phyloP scores from a whole-genome alignment of 805 yeast species.

The Sugiyamaella marilandica region DNA sequence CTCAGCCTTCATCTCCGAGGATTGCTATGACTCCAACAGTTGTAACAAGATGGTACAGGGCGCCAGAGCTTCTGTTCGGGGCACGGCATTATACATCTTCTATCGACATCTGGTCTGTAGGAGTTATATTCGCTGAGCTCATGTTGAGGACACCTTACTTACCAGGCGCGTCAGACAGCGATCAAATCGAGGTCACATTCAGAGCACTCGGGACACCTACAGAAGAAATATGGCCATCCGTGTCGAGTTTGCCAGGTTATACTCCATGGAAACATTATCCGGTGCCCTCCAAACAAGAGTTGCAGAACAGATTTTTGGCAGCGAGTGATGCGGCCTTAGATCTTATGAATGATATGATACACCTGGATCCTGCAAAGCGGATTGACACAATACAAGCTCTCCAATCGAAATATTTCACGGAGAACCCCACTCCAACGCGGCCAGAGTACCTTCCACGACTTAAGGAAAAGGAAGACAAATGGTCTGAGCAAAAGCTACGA shows the following conservation, averaged over 20 bases:
- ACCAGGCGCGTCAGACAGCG: slow-evolving; percentile 87
- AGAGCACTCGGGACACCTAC: slow-evolving; percentile 96
- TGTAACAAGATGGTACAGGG: slow-evolving; percentile 96
- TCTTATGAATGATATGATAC: slow-evolving; percentile 65
- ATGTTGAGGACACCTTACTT: slow-evolving; percentile 93
- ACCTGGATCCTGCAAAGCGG: slow-evolving; percentile 72
- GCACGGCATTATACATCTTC: slow-evolving; percentile 85
- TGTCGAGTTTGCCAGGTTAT: slow-evolving; percentile 71
- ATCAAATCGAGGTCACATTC: slow-evolving; percentile 90
- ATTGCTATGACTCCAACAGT: slow-evolving; percentile 84
- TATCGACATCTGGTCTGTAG: slow-evolving; percentile 94
- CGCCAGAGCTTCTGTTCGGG: slow-evolving; percentile 89
- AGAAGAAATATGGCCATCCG: slow-evolving; percentile 87
- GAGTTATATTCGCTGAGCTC: slow-evolving; percentile 91
- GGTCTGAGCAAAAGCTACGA: slow-evolving; percentile 14
- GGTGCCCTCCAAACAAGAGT: slow-evolving; percentile 72
- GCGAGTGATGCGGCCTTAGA: slow-evolving; percentile 84
- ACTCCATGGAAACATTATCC: slow-evolving; percentile 62
- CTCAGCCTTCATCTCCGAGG: slow-evolving; percentile 59
- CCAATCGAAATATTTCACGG: slow-evolving; percentile 61
- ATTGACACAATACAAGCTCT: slow-evolving; percentile 62
- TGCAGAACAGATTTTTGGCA: slow-evolving; percentile 79
- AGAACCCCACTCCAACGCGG: slow-evolving; percentile 68
- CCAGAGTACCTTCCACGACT: slow-evolving; percentile 56
- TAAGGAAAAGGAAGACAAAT: slow-evolving; percentile 17